Conservation (phyloP, 2,329 filamentous ascomycete species). For the Colletotrichum sp. region DNA sequence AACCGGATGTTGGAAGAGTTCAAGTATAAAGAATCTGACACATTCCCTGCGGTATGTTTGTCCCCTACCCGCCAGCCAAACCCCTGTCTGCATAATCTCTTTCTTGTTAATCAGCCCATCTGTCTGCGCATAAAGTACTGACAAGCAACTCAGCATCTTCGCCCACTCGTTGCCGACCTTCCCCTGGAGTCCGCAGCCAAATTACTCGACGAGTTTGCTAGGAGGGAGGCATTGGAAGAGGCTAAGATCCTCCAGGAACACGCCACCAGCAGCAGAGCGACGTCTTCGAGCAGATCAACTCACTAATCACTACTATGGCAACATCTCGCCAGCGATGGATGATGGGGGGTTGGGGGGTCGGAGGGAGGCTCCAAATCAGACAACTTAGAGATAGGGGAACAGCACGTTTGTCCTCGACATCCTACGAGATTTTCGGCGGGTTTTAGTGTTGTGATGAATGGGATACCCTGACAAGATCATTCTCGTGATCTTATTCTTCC, state of each 20-base stretch:
- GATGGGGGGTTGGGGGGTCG: background rate
- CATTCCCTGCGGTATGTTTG: conserved; percentile 29
- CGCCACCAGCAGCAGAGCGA: conserved; percentile 15
- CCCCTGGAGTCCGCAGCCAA: conserved; percentile 27
- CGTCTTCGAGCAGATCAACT: conserved; percentile 21
- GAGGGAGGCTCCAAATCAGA: background rate
- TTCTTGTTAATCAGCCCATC: background rate
- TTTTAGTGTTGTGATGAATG: conserved; percentile 13
- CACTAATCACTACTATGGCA: background rate
- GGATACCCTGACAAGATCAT: conserved; percentile 11
- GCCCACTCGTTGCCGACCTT: conserved; percentile 23
- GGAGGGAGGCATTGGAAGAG: conserved; percentile 21
- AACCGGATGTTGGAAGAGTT: conserved; percentile 41
- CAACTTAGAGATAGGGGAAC: background rate
- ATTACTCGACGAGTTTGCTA: conserved; percentile 25
- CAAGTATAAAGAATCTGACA: conserved; percentile 33
- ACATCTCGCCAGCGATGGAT: background rate
- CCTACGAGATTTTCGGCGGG: background rate
- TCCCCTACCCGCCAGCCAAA: background rate
- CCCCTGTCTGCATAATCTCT: background rate
- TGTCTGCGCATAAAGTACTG: background rate
- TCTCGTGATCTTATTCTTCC: background rate
- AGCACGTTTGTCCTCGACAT: background rate
- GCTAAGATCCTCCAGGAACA: conserved; percentile 21
- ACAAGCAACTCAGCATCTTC: conserved; percentile 15